Evolutionary conservation across 1,139 yeast species (phyloP).

Genomic region (Nematodospora anomalae): DNA sequence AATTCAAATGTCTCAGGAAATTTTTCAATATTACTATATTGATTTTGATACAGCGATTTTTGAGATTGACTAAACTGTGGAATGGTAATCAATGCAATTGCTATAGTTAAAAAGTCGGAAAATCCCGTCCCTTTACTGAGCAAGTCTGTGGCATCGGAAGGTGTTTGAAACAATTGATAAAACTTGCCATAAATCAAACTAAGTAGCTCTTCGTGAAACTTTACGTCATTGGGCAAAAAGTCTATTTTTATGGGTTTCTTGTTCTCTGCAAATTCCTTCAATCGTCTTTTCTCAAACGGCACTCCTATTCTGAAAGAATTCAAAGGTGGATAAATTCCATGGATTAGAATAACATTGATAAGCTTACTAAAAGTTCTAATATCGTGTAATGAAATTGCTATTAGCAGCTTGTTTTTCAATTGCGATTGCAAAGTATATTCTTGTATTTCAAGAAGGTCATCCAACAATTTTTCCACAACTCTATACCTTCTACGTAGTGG

Average conservation of each 20-base stretch:
- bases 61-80: constrained; percentile 27
- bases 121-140: constrained; percentile 70
- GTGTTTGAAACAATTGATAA: constrained; percentile 28
- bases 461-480: constrained; percentile 31
- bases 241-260: constrained; percentile 25
- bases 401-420: constrained; percentile 37
- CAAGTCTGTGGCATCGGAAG: constrained; percentile 55
- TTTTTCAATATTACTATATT: constrained; percentile 20
- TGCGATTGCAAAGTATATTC: constrained; percentile 26
- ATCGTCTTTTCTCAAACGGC: constrained; percentile 60
- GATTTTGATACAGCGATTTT: constrained; percentile 11
- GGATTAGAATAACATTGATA: constrained; percentile 61
- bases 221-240: constrained; percentile 14
- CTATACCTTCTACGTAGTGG: constrained; percentile 17
- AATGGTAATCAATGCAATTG: constrained; percentile 51
- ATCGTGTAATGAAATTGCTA: constrained; percentile 80
- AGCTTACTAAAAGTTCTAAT: constrained; percentile 70
- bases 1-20: constrained; percentile 63
- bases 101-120: constrained; percentile 61
- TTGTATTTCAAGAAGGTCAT: constrained; percentile 38
- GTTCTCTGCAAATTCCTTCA: constrained; percentile 42
- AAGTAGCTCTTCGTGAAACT: constrained; percentile 28
- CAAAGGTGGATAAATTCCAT: constrained; percentile 69
- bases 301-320: constrained; percentile 57
- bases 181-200: constrained; percentile 36